Evolutionary conservation across 805 yeast species (phyloP).

Genomic region (Starmerella bacillaris): DNA sequence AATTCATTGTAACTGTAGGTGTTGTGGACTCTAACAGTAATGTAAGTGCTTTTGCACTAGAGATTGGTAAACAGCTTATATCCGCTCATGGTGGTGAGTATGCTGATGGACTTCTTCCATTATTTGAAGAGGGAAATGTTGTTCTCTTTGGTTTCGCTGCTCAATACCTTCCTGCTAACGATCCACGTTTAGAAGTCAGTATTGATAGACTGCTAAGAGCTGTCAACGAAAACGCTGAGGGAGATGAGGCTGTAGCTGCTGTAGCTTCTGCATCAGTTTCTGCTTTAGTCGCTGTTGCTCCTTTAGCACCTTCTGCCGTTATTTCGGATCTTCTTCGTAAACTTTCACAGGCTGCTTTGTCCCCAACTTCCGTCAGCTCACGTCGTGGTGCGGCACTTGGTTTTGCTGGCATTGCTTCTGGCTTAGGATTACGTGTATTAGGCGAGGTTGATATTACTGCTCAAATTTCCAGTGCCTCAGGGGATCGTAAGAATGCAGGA

Average conservation of each 20-base stretch:
- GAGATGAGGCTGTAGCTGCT: conserved; percentile 29
- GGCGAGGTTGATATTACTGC: conserved; percentile 63
- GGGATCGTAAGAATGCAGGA: conserved; percentile 57
- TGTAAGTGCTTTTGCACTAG: conserved; percentile 33
- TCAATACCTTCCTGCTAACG: conserved; percentile 53
- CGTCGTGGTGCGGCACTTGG: conserved; percentile 94
- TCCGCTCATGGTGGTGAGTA: conserved; percentile 42
- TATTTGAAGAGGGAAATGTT: conserved; percentile 52
- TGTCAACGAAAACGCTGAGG: conserved; percentile 67
- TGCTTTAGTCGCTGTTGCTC: conserved; percentile 24
- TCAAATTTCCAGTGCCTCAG: conserved; percentile 61
- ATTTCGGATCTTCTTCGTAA: conserved; percentile 45
- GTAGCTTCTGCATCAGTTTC: conserved; percentile 77
- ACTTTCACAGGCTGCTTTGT: conserved; percentile 43
- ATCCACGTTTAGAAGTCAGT: conserved; percentile 43
- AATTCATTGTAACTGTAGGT: conserved; percentile 36
- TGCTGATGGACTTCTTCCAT: conserved; percentile 59
- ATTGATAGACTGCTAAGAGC: conserved; percentile 56
- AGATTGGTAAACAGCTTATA: conserved; percentile 68
- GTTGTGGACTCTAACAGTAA: conserved; percentile 59
- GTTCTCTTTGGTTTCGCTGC: conserved; percentile 84
- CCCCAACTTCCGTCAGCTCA: conserved; percentile 28
- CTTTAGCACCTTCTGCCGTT: conserved; percentile 68
- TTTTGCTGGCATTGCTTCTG: conserved; percentile 80
- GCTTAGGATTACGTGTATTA: conserved; percentile 66